Evolutionary conservation across 768 basidiomycete genomes (phyloP).

Genomic region (Phanerochaete sordida): DNA sequence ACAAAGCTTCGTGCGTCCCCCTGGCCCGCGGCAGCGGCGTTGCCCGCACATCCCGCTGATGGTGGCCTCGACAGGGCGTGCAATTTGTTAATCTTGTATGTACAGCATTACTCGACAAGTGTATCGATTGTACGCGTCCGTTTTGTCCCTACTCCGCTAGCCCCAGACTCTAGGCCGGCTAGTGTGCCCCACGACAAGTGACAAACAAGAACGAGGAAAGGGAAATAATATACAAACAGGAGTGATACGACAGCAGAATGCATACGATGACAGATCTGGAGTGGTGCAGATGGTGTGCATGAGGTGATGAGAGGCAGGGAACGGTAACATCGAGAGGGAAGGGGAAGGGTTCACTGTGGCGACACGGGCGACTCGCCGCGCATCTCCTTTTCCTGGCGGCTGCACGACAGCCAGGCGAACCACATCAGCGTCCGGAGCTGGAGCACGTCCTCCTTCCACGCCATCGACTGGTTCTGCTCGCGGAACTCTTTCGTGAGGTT

Average conservation of each 20-base stretch:
- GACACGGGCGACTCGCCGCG: background rate
- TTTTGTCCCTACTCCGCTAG: background rate
- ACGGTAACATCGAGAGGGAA: background rate
- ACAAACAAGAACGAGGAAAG: background rate
- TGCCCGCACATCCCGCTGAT: too few species aligned
- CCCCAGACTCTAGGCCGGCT: background rate
- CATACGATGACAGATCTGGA: background rate
- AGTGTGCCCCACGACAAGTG: background rate
- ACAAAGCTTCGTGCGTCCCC: too few species aligned
- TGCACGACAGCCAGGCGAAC: slow-evolving; percentile 84
- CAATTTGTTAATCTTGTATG: background rate
- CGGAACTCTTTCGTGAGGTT: slow-evolving; percentile 85
- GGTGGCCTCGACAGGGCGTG: background rate
- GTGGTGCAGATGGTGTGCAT: background rate
- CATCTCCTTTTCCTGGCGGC: slow-evolving; percentile 39
- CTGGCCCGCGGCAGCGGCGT: too few species aligned
- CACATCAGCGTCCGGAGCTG: slow-evolving; percentile 92
- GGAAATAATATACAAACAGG: background rate
- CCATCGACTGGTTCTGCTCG: slow-evolving; percentile 80
- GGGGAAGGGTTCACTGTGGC: background rate
- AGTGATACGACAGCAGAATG: background rate
- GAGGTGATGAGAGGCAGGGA: background rate
- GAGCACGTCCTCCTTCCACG: slow-evolving; percentile 93
- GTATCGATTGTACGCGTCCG: background rate
- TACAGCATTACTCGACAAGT: background rate